Percentiles rank a stretch among this genome's conserved stretches.
Conservation (phyloP, 139 green algal species). For the Edaphochlamys debaryana region DNA sequence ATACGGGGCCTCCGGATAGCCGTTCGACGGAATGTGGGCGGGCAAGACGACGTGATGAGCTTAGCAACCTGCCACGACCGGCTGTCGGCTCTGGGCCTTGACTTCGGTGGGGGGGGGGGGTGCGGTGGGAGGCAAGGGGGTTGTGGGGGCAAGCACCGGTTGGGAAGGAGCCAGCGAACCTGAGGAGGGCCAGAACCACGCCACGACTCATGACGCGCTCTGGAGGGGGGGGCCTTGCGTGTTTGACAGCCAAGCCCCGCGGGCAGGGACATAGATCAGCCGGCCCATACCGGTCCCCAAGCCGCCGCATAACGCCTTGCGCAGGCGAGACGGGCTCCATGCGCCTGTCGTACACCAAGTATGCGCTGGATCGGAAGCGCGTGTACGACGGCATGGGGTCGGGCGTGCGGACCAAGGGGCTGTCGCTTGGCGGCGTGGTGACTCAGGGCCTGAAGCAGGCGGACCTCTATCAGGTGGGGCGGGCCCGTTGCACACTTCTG, state of each 20-base stretch:
- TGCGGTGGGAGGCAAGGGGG: background rate
- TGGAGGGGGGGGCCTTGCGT: background rate
- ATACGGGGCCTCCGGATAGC: no score
- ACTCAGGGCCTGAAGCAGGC: slow-evolving; percentile 59
- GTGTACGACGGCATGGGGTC: slow-evolving; percentile 57
- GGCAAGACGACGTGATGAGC: slow-evolving; percentile 26
- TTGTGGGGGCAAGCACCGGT: background rate
- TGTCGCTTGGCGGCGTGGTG: slow-evolving; percentile 49
- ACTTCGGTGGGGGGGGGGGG: background rate
- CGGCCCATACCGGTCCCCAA: no score
- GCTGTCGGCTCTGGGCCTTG: slow-evolving; percentile 35
- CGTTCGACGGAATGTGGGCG: no score
- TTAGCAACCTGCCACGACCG: slow-evolving; percentile 43
- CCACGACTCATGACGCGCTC: no score
- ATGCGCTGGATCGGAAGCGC: slow-evolving; percentile 32
- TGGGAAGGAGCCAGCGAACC: no score
- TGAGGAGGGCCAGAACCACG: background rate
- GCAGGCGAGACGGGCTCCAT: background rate
- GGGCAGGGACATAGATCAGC: background rate
- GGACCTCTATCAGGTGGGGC: slow-evolving; percentile 64
- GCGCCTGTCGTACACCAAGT: slow-evolving; percentile 30
- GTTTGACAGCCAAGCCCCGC: no score
- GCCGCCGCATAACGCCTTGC: background rate
- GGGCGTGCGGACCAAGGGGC: slow-evolving; percentile 37
- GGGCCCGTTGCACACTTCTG: no score